A percentile compares a stretch with the other conserved stretches of the same genome.
These are phyloP conservation scores for Saturnispora quitensis DNA, from an alignment of 805 yeast species.

Conservation along the genomic window DNA sequence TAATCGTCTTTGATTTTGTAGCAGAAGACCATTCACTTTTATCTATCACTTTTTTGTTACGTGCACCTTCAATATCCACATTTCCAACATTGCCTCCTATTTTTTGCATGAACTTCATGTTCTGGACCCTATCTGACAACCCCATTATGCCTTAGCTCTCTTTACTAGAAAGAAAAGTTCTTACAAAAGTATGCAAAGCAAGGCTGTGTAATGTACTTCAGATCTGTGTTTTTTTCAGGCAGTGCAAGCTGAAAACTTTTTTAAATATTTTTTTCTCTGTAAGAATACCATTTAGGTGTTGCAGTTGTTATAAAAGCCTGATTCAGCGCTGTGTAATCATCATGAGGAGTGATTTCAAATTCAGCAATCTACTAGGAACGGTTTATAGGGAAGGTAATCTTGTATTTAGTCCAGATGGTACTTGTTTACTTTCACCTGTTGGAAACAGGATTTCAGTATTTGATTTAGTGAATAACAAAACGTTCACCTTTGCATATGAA, in stretches of 20 bases:
- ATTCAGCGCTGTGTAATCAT: background rate
- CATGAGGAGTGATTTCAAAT: constrained; percentile 85
- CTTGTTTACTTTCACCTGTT: constrained; percentile 76
- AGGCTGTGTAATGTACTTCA: constrained; percentile 5
- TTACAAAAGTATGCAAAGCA: background rate
- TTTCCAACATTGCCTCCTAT: constrained; percentile 23
- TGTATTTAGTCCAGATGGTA: constrained; percentile 79
- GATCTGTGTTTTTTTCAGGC: constrained; percentile 1
- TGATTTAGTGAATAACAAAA: constrained; percentile 73
- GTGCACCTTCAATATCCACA: constrained; percentile 26
- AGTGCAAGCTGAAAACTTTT: background rate
- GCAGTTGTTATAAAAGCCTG: background rate
- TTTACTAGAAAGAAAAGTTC: background rate
- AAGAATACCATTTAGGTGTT: background rate
- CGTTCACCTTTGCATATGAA: constrained; percentile 86
- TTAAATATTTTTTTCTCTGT: background rate
- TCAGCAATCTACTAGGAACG: constrained; percentile 86
- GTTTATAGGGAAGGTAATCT: constrained; percentile 92
- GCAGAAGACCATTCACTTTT: constrained; percentile 45
- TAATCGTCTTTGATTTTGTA: constrained; percentile 21
- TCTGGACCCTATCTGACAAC: constrained; percentile 44
- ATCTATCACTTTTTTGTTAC: constrained; percentile 36
- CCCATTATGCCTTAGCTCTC: background rate
- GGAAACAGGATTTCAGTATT: constrained; percentile 89
- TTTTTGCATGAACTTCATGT: constrained; percentile 68